Percentiles rank a stretch among this genome's conserved stretches.
Evolutionary conservation across 306 rosid species (phyloP).

Genomic region (Cicer arietinum): DNA sequence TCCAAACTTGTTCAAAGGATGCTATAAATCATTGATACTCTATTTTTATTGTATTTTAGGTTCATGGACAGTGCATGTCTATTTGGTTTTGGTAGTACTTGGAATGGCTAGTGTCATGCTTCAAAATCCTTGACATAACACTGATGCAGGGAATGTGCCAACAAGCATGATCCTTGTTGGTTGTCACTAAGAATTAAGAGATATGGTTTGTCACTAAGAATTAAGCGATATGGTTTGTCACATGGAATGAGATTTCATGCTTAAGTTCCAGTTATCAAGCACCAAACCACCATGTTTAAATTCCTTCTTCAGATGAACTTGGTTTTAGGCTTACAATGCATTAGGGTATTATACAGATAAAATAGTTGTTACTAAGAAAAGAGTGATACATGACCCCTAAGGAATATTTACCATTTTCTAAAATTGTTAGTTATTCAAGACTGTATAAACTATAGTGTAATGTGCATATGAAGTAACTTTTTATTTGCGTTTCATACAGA

Average conservation of each 20-base stretch:
- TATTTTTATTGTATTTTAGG: constrained; percentile 30
- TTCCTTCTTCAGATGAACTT: neutral
- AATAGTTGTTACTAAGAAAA: neutral
- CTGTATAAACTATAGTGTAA: no score
- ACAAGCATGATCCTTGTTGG: neutral
- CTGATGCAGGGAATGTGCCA: neutral
- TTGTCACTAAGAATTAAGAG: neutral
- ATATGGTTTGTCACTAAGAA: neutral
- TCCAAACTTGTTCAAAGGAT: neutral
- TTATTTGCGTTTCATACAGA: no score
- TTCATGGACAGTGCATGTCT: neutral
- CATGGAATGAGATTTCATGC: neutral
- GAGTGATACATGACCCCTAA: neutral
- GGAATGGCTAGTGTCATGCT: constrained; percentile 8
- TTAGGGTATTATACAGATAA: neutral
- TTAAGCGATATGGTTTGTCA: constrained; percentile 7
- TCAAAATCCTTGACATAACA: neutral
- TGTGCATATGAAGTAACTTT: no score
- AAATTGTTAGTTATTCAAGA: neutral
- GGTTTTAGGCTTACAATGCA: neutral
- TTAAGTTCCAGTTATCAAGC: neutral
- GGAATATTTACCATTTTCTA: neutral
- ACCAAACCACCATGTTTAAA: neutral
- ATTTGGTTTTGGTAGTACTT: constrained; percentile 1
- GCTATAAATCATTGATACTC: neutral